Evolutionary conservation across 1,139 yeast species (phyloP).

Genomic region (Zygoascus hellenicus): DNA sequence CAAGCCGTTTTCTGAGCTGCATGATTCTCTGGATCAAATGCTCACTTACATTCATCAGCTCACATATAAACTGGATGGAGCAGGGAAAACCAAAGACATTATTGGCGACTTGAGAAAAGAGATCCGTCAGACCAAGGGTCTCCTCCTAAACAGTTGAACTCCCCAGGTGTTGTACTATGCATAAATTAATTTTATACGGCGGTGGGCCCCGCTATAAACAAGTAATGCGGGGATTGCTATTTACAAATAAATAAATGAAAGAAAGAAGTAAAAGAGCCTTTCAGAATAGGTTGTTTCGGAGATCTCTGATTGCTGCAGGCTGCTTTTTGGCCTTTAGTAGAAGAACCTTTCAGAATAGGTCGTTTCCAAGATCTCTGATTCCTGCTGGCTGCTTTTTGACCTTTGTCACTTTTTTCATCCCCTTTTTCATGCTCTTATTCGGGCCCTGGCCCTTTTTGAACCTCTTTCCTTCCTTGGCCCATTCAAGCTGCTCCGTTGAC

Average conservation of each 20-base stretch:
- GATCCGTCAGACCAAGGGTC: constrained; percentile 6
- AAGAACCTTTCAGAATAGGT: constrained; percentile 10
- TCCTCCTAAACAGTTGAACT: background rate
- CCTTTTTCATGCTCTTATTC: background rate
- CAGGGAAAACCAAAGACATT: background rate
- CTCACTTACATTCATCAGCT: constrained; percentile 1
- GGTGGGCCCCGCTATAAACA: too few relatives aligned
- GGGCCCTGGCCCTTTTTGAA: background rate
- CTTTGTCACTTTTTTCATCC: background rate
- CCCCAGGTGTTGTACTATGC: background rate
- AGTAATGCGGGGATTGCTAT: background rate
- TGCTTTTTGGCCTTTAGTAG: too few relatives aligned
- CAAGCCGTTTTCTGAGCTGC: background rate
- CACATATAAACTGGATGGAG: background rate
- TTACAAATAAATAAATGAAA: constrained; percentile 3
- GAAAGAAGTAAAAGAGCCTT: background rate
- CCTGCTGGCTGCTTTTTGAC: background rate
- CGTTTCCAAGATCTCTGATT: constrained; percentile 4
- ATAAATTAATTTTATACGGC: background rate
- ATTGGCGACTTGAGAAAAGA: constrained; percentile 5
- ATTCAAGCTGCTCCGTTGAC: constrained; percentile 10
- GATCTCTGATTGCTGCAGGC: background rate
- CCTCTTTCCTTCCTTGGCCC: constrained; percentile 5
- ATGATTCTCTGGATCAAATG: constrained; percentile 1
- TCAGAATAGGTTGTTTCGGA: background rate